phyloP scores from a whole-genome alignment of 1,284 basidiomycete genomes.

The Irpex rosettiformis region DNA sequence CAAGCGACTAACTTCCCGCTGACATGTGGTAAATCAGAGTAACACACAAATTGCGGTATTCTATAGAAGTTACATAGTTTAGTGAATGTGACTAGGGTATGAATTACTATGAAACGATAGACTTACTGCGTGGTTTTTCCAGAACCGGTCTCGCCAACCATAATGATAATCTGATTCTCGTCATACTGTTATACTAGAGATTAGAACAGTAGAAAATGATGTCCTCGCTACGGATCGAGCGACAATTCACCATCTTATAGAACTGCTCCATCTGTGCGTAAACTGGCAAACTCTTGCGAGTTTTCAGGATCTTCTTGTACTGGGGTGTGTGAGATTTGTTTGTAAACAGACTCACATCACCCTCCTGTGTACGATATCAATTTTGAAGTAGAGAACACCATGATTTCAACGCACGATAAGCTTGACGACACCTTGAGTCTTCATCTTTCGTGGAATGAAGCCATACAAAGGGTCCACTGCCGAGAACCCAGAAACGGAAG shows the following conservation, averaged over 20 bases:
- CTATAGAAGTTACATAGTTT: slow-evolving; percentile 17
- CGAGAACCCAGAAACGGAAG: too few species aligned
- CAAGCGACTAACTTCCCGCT: slow-evolving; percentile 93
- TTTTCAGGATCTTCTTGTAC: slow-evolving; percentile 86
- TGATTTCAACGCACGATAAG: too few species aligned
- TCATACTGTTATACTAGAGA: slow-evolving; percentile 58
- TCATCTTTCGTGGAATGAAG: too few species aligned
- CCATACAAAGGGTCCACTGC: too few species aligned
- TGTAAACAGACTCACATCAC: slow-evolving; percentile 89
- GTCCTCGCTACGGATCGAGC: too few species aligned
- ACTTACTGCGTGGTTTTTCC: slow-evolving; percentile 96
- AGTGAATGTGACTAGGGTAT: too few species aligned
- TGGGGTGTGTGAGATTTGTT: slow-evolving; percentile 70
- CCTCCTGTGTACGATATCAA: slow-evolving; percentile 51
- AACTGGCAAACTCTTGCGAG: slow-evolving; percentile 88
- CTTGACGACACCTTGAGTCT: too few species aligned
- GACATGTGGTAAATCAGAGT: slow-evolving; percentile 87
- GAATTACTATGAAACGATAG: not conserved
- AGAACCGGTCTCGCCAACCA: slow-evolving; percentile 98
- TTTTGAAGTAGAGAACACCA: not conserved
- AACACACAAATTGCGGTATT: slow-evolving; percentile 95
- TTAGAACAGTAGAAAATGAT: too few species aligned
- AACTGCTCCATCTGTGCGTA: slow-evolving; percentile 94
- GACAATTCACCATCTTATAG: slow-evolving; percentile 67
- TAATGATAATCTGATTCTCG: slow-evolving; percentile 87